Evolutionary conservation across 31 red algal species (phyloP), one percentile per base, ranked within the genome.

Genomic region (Endocladia muricata): DNA sequence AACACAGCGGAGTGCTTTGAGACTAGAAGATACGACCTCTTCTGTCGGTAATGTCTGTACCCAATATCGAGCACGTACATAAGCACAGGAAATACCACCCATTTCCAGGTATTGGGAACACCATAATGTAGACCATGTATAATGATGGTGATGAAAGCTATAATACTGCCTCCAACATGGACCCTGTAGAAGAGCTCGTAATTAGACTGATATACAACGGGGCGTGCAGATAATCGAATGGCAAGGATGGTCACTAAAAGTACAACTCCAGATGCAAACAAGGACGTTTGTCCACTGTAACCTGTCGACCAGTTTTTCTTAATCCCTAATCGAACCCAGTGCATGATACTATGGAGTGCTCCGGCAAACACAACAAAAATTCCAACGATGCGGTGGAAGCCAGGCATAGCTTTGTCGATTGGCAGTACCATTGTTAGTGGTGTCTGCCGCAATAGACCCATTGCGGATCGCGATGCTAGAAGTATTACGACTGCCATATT

Each of bases 361-460:
- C 75, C 54, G 2, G 73, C 82, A 2, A 79, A 42, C 2, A 94
- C 26, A 35, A 88, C 39, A 26, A 84, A 65, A 29, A 74, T 74
- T 17, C 91, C 91, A 11, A 88, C 77, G 3, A 86, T 62, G 6
- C 66, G 59, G 67, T 94, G 91, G 19, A 94, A 62, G 19, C 78
- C 82, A 31, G 90, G 90, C 90, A 93, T 93, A 17, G 81, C 81
- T 57, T 93, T 85, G 62, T 93, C 90, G 32, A 93, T 64, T 26
- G 81, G 77, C 17, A 93, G 57, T n/a, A 86, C 76, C 33, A 85
- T 28, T 41, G 70, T 86, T 35, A 93, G 34, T 2, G 90, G 82
- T 22, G 90, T 93, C 43, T 77, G 72, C 23, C 90, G 66, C 52
- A 93, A 36, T 37, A 93, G 73, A 52, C 76, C 55, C 9, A 93